Evolutionary conservation across 352 stramenopile genomes (phyloP), one percentile per base, ranked within the genome.

Genomic region (Pythium phragmiticola): DNA sequence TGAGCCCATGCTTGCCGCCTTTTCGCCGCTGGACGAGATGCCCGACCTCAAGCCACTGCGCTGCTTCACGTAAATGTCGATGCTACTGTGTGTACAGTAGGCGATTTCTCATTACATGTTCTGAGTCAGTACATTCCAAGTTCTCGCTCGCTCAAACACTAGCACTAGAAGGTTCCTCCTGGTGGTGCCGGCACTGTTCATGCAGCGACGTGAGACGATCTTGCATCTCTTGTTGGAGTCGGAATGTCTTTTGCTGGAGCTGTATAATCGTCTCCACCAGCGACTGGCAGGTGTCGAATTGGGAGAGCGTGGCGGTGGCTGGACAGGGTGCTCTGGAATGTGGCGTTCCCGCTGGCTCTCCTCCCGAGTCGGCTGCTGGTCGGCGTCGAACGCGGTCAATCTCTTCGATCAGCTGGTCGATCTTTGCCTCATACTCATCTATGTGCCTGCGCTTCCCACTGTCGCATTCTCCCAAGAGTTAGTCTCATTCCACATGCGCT

Each of bases 151-250:
- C 16, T 84, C 66, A 91, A 7, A 89, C 82, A 39, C 82, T 91
- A 17, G 75, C 82, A 65, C 82, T 91, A 3, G 80, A 78, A 41
- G 80, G 80, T 41, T 89, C 80, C 53, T 84, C 72, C 16, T 79
- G 66, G 19, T 57, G 67, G 11, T 77, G 26, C 26, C 26, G 26
- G 4, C 26, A 66, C 8, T 76, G 68, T 7, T 67, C 30, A 13
- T 68, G 67, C 23, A 88, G 84, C 7, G 56, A 62, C 45, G 66
- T 57, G 30, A 89, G 53, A 9, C 78, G 81, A 46, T 70, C 67
- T 2, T 66, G 59, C 71, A 89, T 87, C 63, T 85, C 71, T 13
- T 71, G 71, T 47, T 91, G 82, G 16, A 89, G 67, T 2, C 68
- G 65, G 0, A 74, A 60, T 34, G 77, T 88, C 68, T 89, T 75